Base-by-base conservation (phyloP, 2,329 filamentous ascomycete species). In the Xylariales sp. region DNA sequence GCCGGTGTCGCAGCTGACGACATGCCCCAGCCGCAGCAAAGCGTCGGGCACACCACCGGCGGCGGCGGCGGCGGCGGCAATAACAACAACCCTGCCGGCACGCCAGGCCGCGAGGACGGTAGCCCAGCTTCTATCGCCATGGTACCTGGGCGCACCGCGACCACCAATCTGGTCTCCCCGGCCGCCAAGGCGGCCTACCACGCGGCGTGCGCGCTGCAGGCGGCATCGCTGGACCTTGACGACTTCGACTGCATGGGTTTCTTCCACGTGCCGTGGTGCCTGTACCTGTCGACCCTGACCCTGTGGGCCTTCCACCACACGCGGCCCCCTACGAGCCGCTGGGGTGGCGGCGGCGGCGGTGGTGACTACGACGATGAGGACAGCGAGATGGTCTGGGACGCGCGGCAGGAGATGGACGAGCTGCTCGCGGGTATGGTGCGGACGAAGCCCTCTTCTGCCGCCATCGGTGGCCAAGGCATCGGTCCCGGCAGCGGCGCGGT, bases 251-350 rank as follows among this genome's bases (percentile, higher is more conserved):
- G 69, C 2, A 69, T 68, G 29, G 69, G 74, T 29, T 57, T 74
- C 0, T 81, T 81, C 50, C 76, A 81, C 48, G 75, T 79, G 14
- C 74, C 76, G 0, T 82, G 78, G 78, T 76, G 73, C 43, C 51
- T 81, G 11, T 81, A 81, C 46, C 59, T 83, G 1, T 74, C 74
- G 0, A 78, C 76, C 0, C 48, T 81, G 28, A 72, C 73, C 0
- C 69, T 71, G 21, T 82, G 77, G 76, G 69, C 70, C 0, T 77
- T 76, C 37, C 74, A 78, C 48, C 70, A 74, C 34, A 61, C 61
- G 3, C 51, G 51, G 5, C 42, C 39, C 15, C n/a, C n/a, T n/a
- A n/a, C n/a, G n/a, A 31, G 41, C 29, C 41, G 24, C 32, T 27
- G 32, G 19, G 38, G 23, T n/a, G 35, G 7, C 5, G 42, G 43